A percentile compares a stretch with the other conserved stretches of the same genome.
Conservation (phyloP, 169 alveolate genomes). For the Besnoitia besnoiti region DNA sequence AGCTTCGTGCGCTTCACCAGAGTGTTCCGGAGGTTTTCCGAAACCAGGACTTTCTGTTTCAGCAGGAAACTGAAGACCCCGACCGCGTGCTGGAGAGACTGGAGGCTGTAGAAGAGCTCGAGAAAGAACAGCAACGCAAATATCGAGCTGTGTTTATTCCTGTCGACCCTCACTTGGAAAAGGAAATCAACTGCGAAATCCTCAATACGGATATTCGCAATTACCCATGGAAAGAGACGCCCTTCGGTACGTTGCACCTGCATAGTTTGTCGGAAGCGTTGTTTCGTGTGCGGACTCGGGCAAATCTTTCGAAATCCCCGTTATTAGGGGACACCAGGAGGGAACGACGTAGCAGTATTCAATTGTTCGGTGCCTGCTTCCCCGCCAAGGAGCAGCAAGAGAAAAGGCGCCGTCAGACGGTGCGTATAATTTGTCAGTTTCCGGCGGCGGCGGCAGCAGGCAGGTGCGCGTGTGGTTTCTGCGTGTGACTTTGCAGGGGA, state of each 20-base stretch:
- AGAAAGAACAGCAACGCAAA: neutral
- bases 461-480: too few species aligned
- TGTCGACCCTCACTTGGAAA: slow-evolving; percentile 36
- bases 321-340: too few species aligned
- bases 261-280: neutral
- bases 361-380: too few species aligned
- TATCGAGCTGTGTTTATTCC: slow-evolving; percentile 58
- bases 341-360: too few species aligned
- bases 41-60: neutral
- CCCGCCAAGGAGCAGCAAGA: too few species aligned
- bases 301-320: too few species aligned
- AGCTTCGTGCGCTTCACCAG: neutral
- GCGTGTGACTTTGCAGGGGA: slow-evolving; percentile 72
- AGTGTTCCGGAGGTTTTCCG: neutral
- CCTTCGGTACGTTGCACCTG: slow-evolving; percentile 46
- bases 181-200: slow-evolving; percentile 64
- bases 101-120: slow-evolving; percentile 19
- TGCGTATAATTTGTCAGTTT: too few species aligned
- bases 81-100: neutral
- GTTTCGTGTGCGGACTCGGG: neutral
- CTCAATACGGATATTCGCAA: slow-evolving; percentile 56
- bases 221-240: slow-evolving; percentile 65
- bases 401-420: too few species aligned
- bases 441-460: too few species aligned
- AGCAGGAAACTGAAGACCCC: neutral